phyloP scores from a whole-genome alignment of 2,329 filamentous ascomycete genomes.

The Fusarium compactum region DNA sequence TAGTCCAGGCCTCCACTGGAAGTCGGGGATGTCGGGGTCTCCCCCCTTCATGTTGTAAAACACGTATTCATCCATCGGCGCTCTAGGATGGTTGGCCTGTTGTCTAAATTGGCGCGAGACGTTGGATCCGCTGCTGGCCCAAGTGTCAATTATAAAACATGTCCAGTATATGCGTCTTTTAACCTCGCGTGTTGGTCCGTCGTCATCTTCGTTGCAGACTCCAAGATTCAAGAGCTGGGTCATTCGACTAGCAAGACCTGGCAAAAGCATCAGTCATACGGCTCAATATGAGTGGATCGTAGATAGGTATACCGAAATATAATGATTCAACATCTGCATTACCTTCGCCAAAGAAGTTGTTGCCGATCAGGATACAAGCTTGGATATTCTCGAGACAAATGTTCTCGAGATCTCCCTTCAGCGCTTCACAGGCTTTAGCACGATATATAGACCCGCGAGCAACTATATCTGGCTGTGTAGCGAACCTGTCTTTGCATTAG shows the following conservation, averaged over 20 bases:
- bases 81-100: slow-evolving; percentile 25
- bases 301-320: slow-evolving; percentile 47
- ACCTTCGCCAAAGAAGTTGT: slow-evolving; percentile 48
- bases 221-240: slow-evolving; percentile 50
- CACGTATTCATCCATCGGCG: slow-evolving; percentile 49
- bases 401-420: slow-evolving; percentile 50
- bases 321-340: slow-evolving; percentile 50
- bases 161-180: slow-evolving; percentile 53
- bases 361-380: slow-evolving; percentile 51
- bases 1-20: slow-evolving; percentile 46
- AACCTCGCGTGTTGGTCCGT: slow-evolving; percentile 45
- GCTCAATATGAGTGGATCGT: rapidly evolving
- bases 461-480: slow-evolving; percentile 19
- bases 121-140: slow-evolving; percentile 51
- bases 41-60: slow-evolving; percentile 43
- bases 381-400: slow-evolving; percentile 52
- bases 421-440: slow-evolving; percentile 25
- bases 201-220: slow-evolving; percentile 33
- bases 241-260: slow-evolving; percentile 51
- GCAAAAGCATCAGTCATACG: background rate
- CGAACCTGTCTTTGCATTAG: slow-evolving; percentile 9
- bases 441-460: slow-evolving; percentile 37
- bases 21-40: slow-evolving; percentile 34
- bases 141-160: slow-evolving; percentile 51
- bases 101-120: slow-evolving; percentile 46